phyloP scores from a whole-genome alignment of 495 filamentous ascomycete species.

The Xylaria intraflava region DNA sequence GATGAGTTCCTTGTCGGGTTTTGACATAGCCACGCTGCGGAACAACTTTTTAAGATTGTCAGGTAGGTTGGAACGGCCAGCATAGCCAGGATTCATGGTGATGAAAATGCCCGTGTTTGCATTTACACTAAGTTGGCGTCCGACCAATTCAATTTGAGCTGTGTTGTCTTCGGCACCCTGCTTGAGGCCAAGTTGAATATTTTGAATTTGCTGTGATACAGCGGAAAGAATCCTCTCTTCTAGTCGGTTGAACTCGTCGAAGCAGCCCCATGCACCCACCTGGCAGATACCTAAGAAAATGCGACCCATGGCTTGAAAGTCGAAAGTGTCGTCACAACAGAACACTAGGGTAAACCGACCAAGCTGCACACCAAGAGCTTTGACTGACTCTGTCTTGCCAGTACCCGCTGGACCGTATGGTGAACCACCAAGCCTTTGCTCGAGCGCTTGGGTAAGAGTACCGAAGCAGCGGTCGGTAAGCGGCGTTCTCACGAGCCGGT shows the following conservation, averaged over 20 bases:
- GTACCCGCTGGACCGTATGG: slow-evolving; percentile 97
- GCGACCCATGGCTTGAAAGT: slow-evolving; percentile 98
- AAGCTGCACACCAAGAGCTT: slow-evolving; percentile 91
- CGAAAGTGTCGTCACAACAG: slow-evolving; percentile 98
- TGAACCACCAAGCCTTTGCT: slow-evolving; percentile 90
- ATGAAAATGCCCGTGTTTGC: slow-evolving; percentile 97
- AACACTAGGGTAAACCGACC: slow-evolving; percentile 97
- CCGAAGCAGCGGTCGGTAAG: slow-evolving; percentile 97
- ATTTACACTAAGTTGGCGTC: slow-evolving; percentile 80
- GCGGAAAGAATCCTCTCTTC: slow-evolving; percentile 96
- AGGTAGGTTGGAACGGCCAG: slow-evolving; percentile 91
- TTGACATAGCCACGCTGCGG: slow-evolving; percentile 98
- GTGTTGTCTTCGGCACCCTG: slow-evolving; percentile 70
- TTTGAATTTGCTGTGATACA: slow-evolving; percentile 97
- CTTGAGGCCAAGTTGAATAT: slow-evolving; percentile 92
- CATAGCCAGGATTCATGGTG: slow-evolving; percentile 99
- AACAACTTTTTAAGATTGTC: slow-evolving; percentile 99
- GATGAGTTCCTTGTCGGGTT: slow-evolving; percentile 98
- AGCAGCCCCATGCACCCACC: slow-evolving; percentile 98
- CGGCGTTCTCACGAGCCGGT: slow-evolving; percentile 90
- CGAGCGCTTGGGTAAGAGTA: slow-evolving; percentile 90
- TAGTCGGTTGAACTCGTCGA: slow-evolving; percentile 98
- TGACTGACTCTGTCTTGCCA: slow-evolving; percentile 99
- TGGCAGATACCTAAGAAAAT: slow-evolving; percentile 99
- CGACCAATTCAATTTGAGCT: slow-evolving; percentile 85